Evolutionary conservation across 2,329 filamentous ascomycete species (phyloP), one percentile per base, ranked within the genome.

Genomic region (Pleurostoma richardsiae): DNA sequence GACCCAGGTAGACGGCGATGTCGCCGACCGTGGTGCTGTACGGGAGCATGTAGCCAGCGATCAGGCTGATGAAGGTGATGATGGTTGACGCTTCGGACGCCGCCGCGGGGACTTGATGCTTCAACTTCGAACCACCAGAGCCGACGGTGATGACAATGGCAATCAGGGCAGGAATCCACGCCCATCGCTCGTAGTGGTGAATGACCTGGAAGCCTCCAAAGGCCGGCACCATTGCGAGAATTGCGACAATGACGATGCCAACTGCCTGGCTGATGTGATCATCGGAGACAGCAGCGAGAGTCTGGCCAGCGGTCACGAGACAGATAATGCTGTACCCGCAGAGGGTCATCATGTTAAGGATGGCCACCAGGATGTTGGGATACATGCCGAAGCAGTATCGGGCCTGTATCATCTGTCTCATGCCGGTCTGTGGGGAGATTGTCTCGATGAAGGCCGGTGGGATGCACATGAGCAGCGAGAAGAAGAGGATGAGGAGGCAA

Each of bases 21-120:
- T 76, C 45, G 71, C 53, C 53, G 3, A 46, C 52, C 27, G 54
- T 49, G 19, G 51, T 55, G 5, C 42, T 45, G 52, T 72, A 27
- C 80, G 82, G 80, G 2, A 86, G 72, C 69, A 83, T 77, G 57
- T 82, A 84, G 0, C 77, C 78, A 0, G 82, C 79, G 4, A 85
- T 73, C 44, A 83, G 72, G 64, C 79, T 80, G 42, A 72, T 80
- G 51, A 80, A 85, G 30, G 69, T 76, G 5, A 84, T 57, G 3
- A 83, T 62, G 8, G 68, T 62, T 2, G 67, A 59, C 1, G 77
- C 72, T 1, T 70, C 68, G 0, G 76, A 59, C 1, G 72, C 62
- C 1, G 59, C 53, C 1, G 71, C 64, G 5, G 57, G 49, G 1
- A 68, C 67, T 57, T 83, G 80, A 28, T 76, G 59, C 10, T 58